Base-by-base conservation (phyloP, 2,329 filamentous ascomycete species). In the Sclerotinia nivalis region DNA sequence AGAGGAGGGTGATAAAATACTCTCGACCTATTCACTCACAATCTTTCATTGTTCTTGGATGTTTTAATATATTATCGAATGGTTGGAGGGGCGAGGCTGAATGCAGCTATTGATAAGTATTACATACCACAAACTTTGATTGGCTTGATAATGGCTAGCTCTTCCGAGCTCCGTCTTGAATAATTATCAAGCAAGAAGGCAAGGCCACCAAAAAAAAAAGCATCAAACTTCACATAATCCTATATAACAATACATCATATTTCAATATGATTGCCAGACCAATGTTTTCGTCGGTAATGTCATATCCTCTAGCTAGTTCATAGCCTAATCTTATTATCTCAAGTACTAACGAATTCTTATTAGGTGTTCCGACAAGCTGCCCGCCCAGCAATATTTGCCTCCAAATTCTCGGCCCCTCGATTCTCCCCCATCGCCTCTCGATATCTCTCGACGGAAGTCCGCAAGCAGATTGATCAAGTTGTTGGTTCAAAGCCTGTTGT, bases 401-500 rank as follows among this genome's bases (percentile, higher is more conserved):
- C 74, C 66, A 74, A 71, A 72, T 74, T 74, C 71, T 66, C 80
- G 61, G 76, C 78, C 76, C 74, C 72, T 52, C 70, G 71, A 61
- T 61, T 73, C 58, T 72, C 73, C 31, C 74, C 71, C 69, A 77
- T 78, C 72, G 66, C 73, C 15, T 66, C 69, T 68, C 91, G 93
- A 70, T 86, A 93, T 54, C 87, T 99, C 61, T 97, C 95, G 45
- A 87, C 90, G 75, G 87, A 93, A 78, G 96, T 92, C 15, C 89
- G 87, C 72, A 82, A 88, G 52, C 93, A 94, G 37, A 99, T 99
- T 77, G 93, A 97, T 81, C 93, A 93, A 80, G 95, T 95, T 45
- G 90, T 99, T 22, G 85, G 83, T 34, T 94, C 93, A 0, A 91
- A 94, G 0, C 95, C 95, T 2, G 95, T 99, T 0, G 96, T 99